Evolutionary conservation across 2,329 filamentous ascomycete genomes (phyloP), one percentile per base, ranked within the genome.

Genomic region (Cordyceps pruinosa): DNA sequence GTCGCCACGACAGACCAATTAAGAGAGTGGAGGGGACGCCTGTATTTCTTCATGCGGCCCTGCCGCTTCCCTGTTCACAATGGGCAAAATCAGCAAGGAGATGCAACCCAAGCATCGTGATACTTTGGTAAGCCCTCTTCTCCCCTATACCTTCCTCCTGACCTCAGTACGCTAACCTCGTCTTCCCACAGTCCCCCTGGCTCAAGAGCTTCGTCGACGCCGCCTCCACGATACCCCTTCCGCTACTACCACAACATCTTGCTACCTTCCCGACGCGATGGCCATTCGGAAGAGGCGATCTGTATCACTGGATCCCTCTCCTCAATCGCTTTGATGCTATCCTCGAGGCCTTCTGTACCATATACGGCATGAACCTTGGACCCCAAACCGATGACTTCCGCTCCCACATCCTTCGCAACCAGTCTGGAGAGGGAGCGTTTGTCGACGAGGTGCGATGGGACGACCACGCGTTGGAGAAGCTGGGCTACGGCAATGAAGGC

Each of bases 261-360:
- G 79, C 81, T 65, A 83, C 81, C 57, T 97, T 97, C 69, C 91
- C 93, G 58, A 86, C 86, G 62, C 80, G 87, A 80, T 99, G 94
- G 94, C 91, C 92, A 2, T 96, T 97, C 68, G 93, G 93, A 39
- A 85, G 93, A 70, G 95, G 94, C 60, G 94, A 99, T 70, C 78
- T 97, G 30, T 97, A 97, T 70, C 93, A 99, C 77, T 99, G 95
- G 95, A 97, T 99, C 63, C 87, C 89, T 28, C 81, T 96, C 25
- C 76, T 99, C 59, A 96, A 99, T 72, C 87, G 91, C 58, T 97
- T 99, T 72, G 94, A 99, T 72, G 84, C 83, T 66, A 85, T 97
- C 62, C 77, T 99, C 41, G 90, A 96, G 65, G 78, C 84, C 39
- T 91, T 96, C 70, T 90, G 86, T 71, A 79, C 83, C 57, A 86